These are phyloP conservation scores for Agaricus sinodeliciosus DNA, from an alignment of 768 basidiomycete species.

Conservation along the genomic window DNA sequence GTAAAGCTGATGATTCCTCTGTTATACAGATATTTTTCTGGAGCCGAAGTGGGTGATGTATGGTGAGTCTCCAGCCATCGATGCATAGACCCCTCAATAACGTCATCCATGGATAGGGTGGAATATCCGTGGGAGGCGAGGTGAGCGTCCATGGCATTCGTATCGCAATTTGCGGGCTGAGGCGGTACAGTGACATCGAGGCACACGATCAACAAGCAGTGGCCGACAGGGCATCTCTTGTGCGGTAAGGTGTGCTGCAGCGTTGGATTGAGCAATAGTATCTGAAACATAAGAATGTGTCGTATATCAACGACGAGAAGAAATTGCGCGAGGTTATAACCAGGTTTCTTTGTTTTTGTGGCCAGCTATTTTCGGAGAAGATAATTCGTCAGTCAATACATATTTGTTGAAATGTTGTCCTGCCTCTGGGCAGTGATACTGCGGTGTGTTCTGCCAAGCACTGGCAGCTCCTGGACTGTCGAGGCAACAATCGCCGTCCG, in stretches of 20 bases:
- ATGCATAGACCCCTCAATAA: background rate
- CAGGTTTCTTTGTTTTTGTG: too few relatives aligned
- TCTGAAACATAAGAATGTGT: too few relatives aligned
- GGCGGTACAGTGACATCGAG: slow-evolving; percentile 55
- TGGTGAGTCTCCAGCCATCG: slow-evolving; percentile 43
- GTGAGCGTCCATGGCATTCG: slow-evolving; percentile 32
- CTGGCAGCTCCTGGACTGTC: too few relatives aligned
- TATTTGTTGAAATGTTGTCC: too few relatives aligned
- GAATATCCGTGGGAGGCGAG: slow-evolving; percentile 80
- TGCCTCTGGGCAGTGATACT: too few relatives aligned
- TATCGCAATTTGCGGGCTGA: background rate
- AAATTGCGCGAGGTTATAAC: too few relatives aligned
- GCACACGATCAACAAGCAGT: slow-evolving; percentile 64
- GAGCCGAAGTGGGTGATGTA: slow-evolving; percentile 65
- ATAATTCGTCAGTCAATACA: too few relatives aligned
- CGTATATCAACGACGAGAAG: too few relatives aligned
- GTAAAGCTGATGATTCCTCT: background rate
- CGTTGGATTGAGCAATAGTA: too few relatives aligned
- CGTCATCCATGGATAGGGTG: slow-evolving; percentile 38
- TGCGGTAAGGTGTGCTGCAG: background rate
- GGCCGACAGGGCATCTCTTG: slow-evolving; percentile 23
- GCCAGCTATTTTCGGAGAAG: too few relatives aligned
- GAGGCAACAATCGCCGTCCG: too few relatives aligned
- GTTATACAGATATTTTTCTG: slow-evolving; percentile 66
- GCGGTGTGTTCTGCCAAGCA: too few relatives aligned